Evolutionary conservation across 176 grass and related monocot species (phyloP).

Genomic region (Lolium rigidum): DNA sequence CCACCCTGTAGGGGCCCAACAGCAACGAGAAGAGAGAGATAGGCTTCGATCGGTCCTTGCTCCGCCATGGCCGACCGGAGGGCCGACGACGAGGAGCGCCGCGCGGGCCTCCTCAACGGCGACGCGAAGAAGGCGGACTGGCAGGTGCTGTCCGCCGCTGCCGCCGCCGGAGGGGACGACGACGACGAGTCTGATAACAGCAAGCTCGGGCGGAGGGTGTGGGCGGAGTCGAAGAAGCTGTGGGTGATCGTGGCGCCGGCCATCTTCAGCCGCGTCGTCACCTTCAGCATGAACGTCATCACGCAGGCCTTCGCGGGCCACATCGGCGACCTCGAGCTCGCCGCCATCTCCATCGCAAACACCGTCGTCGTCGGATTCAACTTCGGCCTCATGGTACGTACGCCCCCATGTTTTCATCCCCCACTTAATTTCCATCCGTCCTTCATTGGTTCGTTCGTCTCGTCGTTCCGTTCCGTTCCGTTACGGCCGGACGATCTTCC

Average conservation of each 20-base stretch:
- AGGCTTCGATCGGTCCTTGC: background rate
- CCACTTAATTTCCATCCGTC: too few relatives aligned
- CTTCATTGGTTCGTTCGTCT: too few relatives aligned
- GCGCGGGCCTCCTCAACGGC: conserved; percentile 36
- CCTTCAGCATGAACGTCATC: conserved; percentile 95
- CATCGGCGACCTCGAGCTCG: conserved; percentile 95
- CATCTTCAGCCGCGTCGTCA: conserved; percentile 90
- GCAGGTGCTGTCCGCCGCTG: background rate
- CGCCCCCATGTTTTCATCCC: too few relatives aligned
- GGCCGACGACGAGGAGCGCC: conserved; percentile 31
- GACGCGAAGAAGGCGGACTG: conserved; percentile 38
- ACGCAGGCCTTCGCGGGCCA: conserved; percentile 97
- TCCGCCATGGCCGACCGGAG: background rate
- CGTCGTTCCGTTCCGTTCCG: too few relatives aligned
- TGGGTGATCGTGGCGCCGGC: conserved; percentile 92
- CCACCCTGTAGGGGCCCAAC: too few relatives aligned
- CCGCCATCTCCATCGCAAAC: conserved; percentile 91
- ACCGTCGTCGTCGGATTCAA: conserved; percentile 93
- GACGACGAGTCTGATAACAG: conserved; percentile 6
- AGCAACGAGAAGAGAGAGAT: too few relatives aligned
- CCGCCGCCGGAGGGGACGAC: background rate
- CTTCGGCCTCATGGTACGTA: conserved; percentile 87
- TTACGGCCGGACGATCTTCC: too few relatives aligned
- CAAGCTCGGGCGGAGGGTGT: conserved; percentile 43
- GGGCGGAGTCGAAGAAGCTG: conserved; percentile 80